A percentile compares a stretch with the other conserved stretches of the same genome.
Evolutionary conservation across 495 filamentous ascomycete species (phyloP).

Genomic region (Pseudotulostoma volvatum): DNA sequence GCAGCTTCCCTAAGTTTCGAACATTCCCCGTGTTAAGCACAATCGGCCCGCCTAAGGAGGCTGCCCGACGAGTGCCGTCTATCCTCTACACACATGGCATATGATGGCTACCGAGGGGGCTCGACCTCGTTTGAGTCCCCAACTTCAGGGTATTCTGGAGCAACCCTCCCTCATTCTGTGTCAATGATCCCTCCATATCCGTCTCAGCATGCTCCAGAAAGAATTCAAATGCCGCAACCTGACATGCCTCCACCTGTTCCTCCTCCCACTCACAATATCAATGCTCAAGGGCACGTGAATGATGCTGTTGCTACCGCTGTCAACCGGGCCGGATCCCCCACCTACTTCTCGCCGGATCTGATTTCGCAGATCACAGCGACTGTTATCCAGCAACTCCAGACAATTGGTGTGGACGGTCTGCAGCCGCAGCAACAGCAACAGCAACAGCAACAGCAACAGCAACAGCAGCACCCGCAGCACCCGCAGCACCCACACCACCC

Average conservation of each 20-base stretch:
- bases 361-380: slow-evolving; percentile 35
- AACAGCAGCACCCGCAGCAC: slow-evolving; percentile 14
- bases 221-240: slow-evolving; percentile 27
- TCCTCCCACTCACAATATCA: slow-evolving; percentile 8
- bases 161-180: background rate
- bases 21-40: too few species aligned
- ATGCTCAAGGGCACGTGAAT: slow-evolving; percentile 21
- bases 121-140: slow-evolving; percentile 12
- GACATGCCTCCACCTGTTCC: slow-evolving; percentile 17
- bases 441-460: slow-evolving; percentile 11
- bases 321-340: slow-evolving; percentile 14
- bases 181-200: slow-evolving; percentile 21
- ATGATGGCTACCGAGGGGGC: slow-evolving; percentile 22
- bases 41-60: too few species aligned
- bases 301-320: slow-evolving; percentile 34
- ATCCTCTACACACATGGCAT: too few species aligned
- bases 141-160: background rate
- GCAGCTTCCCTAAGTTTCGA: too few species aligned
- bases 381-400: slow-evolving; percentile 37
- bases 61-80: too few species aligned
- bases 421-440: slow-evolving; percentile 9
- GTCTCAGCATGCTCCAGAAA: slow-evolving; percentile 18
- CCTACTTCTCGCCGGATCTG: slow-evolving; percentile 31
- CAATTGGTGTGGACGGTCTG: slow-evolving; percentile 21
- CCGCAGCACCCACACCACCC: too few species aligned